These are phyloP conservation scores for Fusarium coicis DNA, from an alignment of 2,329 filamentous ascomycete genomes.

Conservation along the genomic window DNA sequence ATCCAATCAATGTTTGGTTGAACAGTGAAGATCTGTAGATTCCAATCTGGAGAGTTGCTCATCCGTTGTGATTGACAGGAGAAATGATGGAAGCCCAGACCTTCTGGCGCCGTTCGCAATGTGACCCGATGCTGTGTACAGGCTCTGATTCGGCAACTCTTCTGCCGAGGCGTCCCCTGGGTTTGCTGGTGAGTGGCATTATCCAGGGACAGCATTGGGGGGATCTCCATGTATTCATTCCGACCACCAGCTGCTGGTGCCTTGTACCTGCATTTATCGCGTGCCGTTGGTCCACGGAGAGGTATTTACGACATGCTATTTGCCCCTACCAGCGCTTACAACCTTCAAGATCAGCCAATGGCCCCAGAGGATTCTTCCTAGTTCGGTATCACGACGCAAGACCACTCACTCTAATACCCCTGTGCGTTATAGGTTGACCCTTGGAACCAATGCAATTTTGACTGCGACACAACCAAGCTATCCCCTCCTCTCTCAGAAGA, in stretches of 20 bases:
- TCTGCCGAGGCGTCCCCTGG: conserved; percentile 10
- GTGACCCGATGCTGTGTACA: neutral
- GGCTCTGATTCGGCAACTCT: conserved; percentile 6
- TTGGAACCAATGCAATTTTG: conserved; percentile 46
- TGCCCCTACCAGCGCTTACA: conserved; percentile 14
- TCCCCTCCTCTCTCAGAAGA: conserved; percentile 6
- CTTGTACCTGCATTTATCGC: conserved; percentile 39
- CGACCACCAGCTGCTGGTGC: conserved; percentile 5
- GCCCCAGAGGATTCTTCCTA: conserved; percentile 12
- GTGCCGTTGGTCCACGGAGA: conserved; percentile 9
- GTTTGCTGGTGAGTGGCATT: neutral
- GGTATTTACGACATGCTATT: conserved; percentile 38
- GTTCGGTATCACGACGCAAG: conserved; percentile 31
- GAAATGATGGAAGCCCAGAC: conserved; percentile 34
- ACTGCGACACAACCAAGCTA: conserved; percentile 34
- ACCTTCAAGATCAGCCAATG: conserved; percentile 22
- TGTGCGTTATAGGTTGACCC: conserved; percentile 39
- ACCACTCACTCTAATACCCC: conserved; percentile 30
- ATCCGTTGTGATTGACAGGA: conserved; percentile 35
- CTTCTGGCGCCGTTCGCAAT: conserved; percentile 32
- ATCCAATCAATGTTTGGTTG: conserved; percentile 35
- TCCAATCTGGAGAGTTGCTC: conserved; percentile 26
- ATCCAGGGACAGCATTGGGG: conserved; percentile 13
- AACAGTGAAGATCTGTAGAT: conserved; percentile 37
- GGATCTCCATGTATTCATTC: conserved; percentile 37